These are phyloP conservation scores for Triticum dicoccoides DNA, from an alignment of 176 grass and related monocot species.

Conservation along the genomic window DNA sequence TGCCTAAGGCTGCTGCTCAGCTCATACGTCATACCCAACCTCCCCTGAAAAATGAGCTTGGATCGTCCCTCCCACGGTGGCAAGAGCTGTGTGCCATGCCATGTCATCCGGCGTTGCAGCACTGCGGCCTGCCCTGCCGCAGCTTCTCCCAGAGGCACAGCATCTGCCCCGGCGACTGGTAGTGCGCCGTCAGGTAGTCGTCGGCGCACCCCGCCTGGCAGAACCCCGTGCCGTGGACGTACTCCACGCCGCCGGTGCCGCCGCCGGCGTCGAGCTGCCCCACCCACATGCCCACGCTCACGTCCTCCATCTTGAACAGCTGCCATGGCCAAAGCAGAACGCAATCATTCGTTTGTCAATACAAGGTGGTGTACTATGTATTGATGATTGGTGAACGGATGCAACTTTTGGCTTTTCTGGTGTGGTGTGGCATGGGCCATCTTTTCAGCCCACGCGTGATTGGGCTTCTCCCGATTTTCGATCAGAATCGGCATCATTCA, in stretches of 20 bases:
- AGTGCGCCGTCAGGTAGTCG: constrained; percentile 60
- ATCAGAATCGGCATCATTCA: not conserved
- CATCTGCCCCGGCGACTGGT: constrained; percentile 73
- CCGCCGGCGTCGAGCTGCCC: constrained; percentile 34
- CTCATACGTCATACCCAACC: not conserved
- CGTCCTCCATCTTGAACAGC: constrained; percentile 83
- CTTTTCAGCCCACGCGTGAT: constrained; percentile 40
- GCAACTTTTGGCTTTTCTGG: constrained; percentile 28
- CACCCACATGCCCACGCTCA: constrained; percentile 83
- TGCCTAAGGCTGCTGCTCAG: not conserved
- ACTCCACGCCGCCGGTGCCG: constrained; percentile 14
- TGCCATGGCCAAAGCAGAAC: constrained; percentile 14
- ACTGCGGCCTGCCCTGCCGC: constrained; percentile 35
- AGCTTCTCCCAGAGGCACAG: constrained; percentile 71
- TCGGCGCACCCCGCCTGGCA: constrained; percentile 59
- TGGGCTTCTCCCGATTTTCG: constrained; percentile 1
- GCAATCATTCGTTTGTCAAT: constrained; percentile 20
- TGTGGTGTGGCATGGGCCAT: constrained; percentile 1
- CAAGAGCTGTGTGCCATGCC: not conserved
- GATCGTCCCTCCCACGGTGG: not conserved
- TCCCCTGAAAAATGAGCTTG: constrained; percentile 17
- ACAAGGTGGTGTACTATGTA: too few relatives aligned
- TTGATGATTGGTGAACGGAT: not conserved
- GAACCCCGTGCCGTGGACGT: constrained; percentile 45
- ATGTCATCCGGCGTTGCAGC: constrained; percentile 59